These are phyloP conservation scores for Penicillium occitanis DNA, from an alignment of 2,329 filamentous ascomycete genomes.

Conservation along the genomic window DNA sequence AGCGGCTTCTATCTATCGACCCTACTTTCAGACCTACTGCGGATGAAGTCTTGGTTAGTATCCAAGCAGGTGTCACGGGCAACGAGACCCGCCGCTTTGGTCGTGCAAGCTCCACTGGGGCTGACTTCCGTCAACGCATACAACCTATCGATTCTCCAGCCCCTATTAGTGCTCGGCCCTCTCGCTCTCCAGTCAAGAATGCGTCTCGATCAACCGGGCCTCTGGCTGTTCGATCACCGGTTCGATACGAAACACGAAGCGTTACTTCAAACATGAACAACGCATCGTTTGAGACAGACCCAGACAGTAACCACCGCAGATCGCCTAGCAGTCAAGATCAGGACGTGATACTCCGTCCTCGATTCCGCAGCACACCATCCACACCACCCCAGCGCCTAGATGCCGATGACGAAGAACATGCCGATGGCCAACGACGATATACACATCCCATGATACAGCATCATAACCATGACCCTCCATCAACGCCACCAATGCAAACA, in stretches of 20 bases:
- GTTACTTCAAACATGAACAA: constrained; percentile 5
- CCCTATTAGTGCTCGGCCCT: constrained; percentile 28
- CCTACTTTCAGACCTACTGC: constrained; percentile 77
- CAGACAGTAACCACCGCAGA: constrained; percentile 7
- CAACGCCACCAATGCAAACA: neutral
- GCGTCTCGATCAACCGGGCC: constrained; percentile 4
- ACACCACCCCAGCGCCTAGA: constrained; percentile 26
- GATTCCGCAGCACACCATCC: constrained; percentile 30
- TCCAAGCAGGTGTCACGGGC: constrained; percentile 63
- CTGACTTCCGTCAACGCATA: constrained; percentile 40
- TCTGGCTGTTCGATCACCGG: constrained; percentile 16
- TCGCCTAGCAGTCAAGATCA: constrained; percentile 31
- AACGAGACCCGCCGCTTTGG: constrained; percentile 48
- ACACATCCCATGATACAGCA: constrained; percentile 34
- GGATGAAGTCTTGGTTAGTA: constrained; percentile 76
- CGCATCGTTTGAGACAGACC: neutral
- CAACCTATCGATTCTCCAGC: constrained; percentile 41
- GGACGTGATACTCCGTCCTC: constrained; percentile 35
- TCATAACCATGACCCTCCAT: constrained; percentile 19
- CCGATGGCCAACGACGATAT: constrained; percentile 22
- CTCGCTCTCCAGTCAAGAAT: constrained; percentile 28
- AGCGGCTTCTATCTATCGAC: constrained; percentile 74
- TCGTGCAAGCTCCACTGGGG: constrained; percentile 32
- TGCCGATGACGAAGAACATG: constrained; percentile 22
- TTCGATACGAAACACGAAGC: constrained; percentile 19